phyloP scores from a whole-genome alignment of 2,329 filamentous ascomycete genomes.

The Verticillium tricorpus region DNA sequence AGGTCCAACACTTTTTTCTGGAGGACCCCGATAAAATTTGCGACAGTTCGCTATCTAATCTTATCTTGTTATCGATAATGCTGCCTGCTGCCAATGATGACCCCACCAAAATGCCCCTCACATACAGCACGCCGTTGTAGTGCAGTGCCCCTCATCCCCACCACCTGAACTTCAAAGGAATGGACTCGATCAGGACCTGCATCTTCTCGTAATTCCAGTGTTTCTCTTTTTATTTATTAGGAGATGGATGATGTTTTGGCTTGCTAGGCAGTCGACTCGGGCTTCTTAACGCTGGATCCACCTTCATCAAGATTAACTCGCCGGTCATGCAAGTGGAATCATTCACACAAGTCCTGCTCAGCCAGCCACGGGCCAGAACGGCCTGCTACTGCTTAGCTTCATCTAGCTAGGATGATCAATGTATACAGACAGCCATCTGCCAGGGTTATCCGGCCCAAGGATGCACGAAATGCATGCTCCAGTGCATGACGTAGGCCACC shows the following conservation, averaged over 20 bases:
- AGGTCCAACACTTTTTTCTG: slow-evolving; percentile 2
- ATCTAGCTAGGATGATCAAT: not conserved
- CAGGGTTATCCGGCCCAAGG: not conserved
- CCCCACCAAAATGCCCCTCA: not conserved
- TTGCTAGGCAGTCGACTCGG: too few relatives aligned
- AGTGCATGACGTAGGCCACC: not conserved
- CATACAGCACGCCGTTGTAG: not conserved
- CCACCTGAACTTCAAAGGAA: not conserved
- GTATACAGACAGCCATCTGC: not conserved
- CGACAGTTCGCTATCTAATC: slow-evolving; percentile 1
- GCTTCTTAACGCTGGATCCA: too few relatives aligned
- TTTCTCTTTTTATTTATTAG: too few relatives aligned
- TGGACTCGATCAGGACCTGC: too few relatives aligned
- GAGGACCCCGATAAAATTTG: slow-evolving; percentile 2
- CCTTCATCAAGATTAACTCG: too few relatives aligned
- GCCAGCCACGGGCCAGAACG: not conserved
- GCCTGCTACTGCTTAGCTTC: not conserved
- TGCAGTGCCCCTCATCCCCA: not conserved
- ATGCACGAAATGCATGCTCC: not conserved
- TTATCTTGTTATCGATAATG: not conserved
- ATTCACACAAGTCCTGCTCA: not conserved
- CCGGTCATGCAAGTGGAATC: not conserved
- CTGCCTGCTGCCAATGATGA: not conserved
- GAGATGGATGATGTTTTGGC: too few relatives aligned
- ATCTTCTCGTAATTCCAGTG: too few relatives aligned